phyloP scores from a whole-genome alignment of 2,329 filamentous ascomycete genomes.

The Periconia digitata region DNA sequence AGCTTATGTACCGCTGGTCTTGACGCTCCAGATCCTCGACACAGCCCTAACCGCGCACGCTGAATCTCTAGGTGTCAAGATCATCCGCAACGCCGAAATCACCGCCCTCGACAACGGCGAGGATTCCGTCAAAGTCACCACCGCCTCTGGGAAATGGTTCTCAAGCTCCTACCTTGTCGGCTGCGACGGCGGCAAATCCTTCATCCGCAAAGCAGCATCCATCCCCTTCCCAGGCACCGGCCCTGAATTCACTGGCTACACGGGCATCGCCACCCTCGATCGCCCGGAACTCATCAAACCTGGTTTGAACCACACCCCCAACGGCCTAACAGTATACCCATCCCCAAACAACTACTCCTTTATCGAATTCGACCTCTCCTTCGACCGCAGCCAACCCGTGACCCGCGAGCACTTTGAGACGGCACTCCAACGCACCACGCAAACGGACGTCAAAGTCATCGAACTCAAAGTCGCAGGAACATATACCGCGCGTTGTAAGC shows the following conservation, averaged over 20 bases:
- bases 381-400: background rate
- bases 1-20: background rate
- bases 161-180: constrained; percentile 6
- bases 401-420: background rate
- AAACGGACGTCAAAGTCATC: background rate
- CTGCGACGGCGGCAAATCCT: constrained; percentile 6
- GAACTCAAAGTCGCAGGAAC: background rate
- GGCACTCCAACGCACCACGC: background rate
- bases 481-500: background rate
- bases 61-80: background rate
- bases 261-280: background rate
- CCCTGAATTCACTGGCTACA: background rate
- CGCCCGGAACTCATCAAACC: background rate
- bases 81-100: background rate
- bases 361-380: background rate
- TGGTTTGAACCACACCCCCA: background rate
- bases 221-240: constrained; percentile 2
- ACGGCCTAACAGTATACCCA: background rate
- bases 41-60: background rate
- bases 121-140: background rate
- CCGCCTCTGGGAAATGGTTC: background rate
- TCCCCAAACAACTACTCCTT: background rate
- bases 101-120: background rate
- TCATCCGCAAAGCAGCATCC: constrained; percentile 3
- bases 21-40: background rate